Base-by-base conservation (phyloP, 139 green algal species). In the Astrephomene gubernaculifera region DNA sequence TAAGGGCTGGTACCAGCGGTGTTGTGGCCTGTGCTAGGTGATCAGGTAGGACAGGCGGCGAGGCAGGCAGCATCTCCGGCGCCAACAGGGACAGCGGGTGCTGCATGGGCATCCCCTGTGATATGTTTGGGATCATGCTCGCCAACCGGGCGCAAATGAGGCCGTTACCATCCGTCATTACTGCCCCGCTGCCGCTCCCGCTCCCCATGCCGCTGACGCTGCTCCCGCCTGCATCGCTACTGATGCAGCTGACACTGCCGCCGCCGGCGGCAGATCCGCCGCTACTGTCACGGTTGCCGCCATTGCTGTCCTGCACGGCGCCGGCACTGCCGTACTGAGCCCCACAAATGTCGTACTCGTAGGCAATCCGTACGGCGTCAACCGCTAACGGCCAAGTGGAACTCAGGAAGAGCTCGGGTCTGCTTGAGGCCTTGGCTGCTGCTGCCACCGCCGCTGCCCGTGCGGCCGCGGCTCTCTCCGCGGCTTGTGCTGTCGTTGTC, bases 91-190 rank as follows among this genome's bases (percentile, higher is more conserved):
- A n/a, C n/a, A n/a, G n/a, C n/a, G n/a, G n/a, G n/a, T n/a, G n/a
- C n/a, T n/a, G 12, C 70, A 78, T 12, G 25, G 70, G 70, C 70
- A 63, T 27, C 12, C 70, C 70, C 17, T 78, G 70, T 27, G 44
- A 29, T 29, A 63, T 63, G 70, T 63, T 63, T 6, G 70, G 70
- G 21, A 78, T 63, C 1, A 0, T 61, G 12, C 70, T 27, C 29
- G 70, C 70, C 33, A 78, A 44, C 35, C n/a, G 43, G 4, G 70
- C 21, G 44, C 70, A 78, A 29, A 78, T 78, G 17, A 78, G 70
- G 43, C 70, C 70, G 70, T 78, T 78, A 44, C 70, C 70, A 25
- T 78, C 70, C 27, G 70, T 78, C 70, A 78, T 78, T 4, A 78
- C n/a, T 6, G 17, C 57, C 19, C 57, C 22, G 57, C 49, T 17